A percentile compares a stretch with the other conserved stretches of the same genome.
Conservation (phyloP, 129 eudicot species). For the Centaurea solstitialis region DNA sequence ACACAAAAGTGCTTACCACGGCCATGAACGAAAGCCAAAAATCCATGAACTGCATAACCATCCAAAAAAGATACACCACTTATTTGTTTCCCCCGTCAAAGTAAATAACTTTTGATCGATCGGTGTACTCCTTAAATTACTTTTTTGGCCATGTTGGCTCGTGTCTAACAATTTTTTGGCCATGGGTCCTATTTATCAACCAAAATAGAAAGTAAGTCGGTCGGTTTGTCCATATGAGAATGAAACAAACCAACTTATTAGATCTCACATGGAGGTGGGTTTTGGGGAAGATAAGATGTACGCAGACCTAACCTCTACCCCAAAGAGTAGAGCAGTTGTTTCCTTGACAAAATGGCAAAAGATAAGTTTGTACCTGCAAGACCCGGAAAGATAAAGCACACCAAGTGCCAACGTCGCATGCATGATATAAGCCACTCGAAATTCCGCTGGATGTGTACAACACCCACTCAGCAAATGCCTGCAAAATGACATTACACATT, state of each 20-base stretch:
- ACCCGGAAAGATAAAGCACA: constrained; percentile 73
- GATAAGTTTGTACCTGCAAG: constrained; percentile 63
- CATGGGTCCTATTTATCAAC: no score
- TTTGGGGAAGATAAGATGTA: no score
- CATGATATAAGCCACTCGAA: constrained; percentile 93
- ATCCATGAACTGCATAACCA: constrained; percentile 70
- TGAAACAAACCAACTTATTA: no score
- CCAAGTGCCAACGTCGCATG: constrained; percentile 98
- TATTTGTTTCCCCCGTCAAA: not conserved
- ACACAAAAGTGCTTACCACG: constrained; percentile 92
- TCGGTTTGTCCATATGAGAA: no score
- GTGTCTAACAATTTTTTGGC: no score
- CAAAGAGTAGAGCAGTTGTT: no score
- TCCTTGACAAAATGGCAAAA: not conserved
- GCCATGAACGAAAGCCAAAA: constrained; percentile 99
- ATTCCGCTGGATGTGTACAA: constrained; percentile 83
- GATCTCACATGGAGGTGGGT: no score
- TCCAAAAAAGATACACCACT: not conserved
- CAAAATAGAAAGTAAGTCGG: no score
- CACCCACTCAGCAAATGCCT: constrained; percentile 99
- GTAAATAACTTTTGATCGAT: not conserved
- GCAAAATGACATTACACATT: not conserved
- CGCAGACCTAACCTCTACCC: no score
- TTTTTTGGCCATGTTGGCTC: no score
- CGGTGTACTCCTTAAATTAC: no score